A percentile compares a stretch with the other conserved stretches of the same genome.
These are phyloP conservation scores for Penicillium sp. DNA, from an alignment of 2,329 filamentous ascomycete genomes.

Conservation along the genomic window DNA sequence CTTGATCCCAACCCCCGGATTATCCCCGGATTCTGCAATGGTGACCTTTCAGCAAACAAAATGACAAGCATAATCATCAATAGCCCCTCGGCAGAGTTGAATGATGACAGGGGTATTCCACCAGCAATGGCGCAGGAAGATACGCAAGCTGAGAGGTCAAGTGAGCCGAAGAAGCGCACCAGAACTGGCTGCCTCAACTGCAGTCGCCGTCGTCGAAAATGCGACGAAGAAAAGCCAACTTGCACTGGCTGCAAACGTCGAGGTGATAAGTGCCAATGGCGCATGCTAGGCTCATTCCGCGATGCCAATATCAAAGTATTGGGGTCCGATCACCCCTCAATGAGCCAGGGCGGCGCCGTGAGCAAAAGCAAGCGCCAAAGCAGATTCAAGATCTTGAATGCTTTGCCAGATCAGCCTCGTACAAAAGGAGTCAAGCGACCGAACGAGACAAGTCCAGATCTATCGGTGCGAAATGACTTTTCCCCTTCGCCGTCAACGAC, in stretches of 20 bases:
- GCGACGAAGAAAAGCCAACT: conserved; percentile 36
- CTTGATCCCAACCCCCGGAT: conserved; percentile 5
- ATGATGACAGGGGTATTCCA: conserved; percentile 2
- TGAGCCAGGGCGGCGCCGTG: conserved; percentile 28
- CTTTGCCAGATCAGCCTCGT: conserved; percentile 4
- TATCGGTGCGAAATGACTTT: not conserved
- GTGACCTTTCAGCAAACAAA: not conserved
- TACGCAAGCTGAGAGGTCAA: conserved; percentile 1
- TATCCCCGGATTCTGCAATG: conserved; percentile 5
- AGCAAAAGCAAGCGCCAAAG: conserved; percentile 23
- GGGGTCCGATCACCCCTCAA: conserved; percentile 35
- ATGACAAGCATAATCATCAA: conserved; percentile 4
- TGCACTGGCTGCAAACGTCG: conserved; percentile 37
- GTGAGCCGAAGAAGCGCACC: conserved; percentile 28
- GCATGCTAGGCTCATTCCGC: conserved; percentile 35
- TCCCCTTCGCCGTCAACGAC: conserved; percentile 2
- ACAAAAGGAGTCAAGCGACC: conserved; percentile 5
- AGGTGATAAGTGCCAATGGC: conserved; percentile 37
- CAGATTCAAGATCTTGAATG: conserved; percentile 34
- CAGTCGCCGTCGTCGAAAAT: conserved; percentile 39
- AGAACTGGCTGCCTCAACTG: conserved; percentile 39
- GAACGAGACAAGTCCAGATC: not conserved
- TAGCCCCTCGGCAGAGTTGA: not conserved
- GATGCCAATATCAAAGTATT: conserved; percentile 36
- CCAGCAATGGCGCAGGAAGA: not conserved